Evolutionary conservation across 495 filamentous ascomycete species (phyloP).

Genomic region (Daldinia vernicosa): DNA sequence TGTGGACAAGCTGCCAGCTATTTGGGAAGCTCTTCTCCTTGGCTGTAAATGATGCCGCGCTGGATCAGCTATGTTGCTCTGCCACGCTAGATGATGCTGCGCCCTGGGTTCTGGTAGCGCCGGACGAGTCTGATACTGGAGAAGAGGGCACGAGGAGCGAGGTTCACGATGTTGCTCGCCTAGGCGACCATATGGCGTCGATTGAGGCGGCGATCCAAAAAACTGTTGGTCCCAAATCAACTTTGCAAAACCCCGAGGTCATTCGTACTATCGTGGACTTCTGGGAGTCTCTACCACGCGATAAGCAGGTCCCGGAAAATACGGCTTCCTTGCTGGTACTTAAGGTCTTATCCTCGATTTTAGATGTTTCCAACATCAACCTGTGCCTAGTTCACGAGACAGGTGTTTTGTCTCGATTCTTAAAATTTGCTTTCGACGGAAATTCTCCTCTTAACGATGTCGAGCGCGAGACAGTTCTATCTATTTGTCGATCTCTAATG

Average conservation of each 20-base stretch:
- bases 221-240: constrained; percentile 62
- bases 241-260: constrained; percentile 70
- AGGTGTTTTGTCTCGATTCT: constrained; percentile 74
- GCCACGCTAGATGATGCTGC: constrained; percentile 44
- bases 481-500: constrained; percentile 67
- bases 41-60: constrained; percentile 76
- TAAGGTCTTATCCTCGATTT: constrained; percentile 61
- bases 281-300: constrained; percentile 67
- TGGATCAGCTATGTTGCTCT: constrained; percentile 61
- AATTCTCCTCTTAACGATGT: constrained; percentile 54
- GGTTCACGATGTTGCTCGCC: constrained; percentile 31
- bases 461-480: constrained; percentile 67
- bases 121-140: constrained; percentile 39
- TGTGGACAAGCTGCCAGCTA: constrained; percentile 73
- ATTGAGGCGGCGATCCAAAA: constrained; percentile 55
- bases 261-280: constrained; percentile 71
- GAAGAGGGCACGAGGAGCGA: constrained; percentile 35
- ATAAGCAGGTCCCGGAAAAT: constrained; percentile 51
- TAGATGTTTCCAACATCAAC: constrained; percentile 74
- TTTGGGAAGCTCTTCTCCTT: constrained; percentile 88
- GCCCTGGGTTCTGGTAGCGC: constrained; percentile 47
- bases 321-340: constrained; percentile 68
- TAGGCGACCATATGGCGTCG: constrained; percentile 41
- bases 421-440: constrained; percentile 70
- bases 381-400: constrained; percentile 79